These are phyloP conservation scores for Effrenium voratum DNA, from an alignment of 73 alveolate genomes.

Conservation along the genomic window DNA sequence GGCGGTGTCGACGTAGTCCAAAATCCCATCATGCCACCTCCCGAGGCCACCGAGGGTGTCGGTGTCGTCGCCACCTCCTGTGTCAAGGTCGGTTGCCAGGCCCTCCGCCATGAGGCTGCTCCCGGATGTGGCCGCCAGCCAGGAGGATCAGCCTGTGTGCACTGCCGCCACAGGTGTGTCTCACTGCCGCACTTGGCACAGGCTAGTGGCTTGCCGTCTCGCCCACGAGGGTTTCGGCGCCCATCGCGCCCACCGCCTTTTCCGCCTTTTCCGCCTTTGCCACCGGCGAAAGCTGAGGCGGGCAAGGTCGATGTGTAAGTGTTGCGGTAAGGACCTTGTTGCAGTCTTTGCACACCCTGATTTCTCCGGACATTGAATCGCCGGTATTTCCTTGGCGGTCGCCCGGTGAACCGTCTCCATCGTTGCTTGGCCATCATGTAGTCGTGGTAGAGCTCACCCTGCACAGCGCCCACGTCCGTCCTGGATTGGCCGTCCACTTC, in stretches of 20 bases:
- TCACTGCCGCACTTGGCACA: conserved; percentile 15
- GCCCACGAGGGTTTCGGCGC: conserved; percentile 24
- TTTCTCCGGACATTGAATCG: neutral
- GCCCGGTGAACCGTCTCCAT: conserved; percentile 6
- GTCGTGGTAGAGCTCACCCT: neutral
- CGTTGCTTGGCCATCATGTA: conserved; percentile 15
- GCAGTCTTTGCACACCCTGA: neutral
- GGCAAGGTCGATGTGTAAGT: neutral
- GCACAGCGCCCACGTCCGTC: neutral
- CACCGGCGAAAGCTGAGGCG: neutral
- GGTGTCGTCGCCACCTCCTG: no score
- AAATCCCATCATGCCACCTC: no score
- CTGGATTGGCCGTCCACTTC: neutral
- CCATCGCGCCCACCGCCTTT: neutral
- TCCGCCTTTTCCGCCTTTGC: neutral
- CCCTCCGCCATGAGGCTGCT: no score
- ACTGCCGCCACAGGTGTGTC: neutral
- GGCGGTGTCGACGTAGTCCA: no score
- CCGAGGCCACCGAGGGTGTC: no score
- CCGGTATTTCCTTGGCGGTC: conserved; percentile 13
- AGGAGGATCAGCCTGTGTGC: neutral
- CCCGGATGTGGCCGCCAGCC: no score
- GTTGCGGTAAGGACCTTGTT: neutral
- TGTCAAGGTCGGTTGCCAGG: no score
- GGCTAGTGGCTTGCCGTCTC: neutral